Base-by-base conservation (phyloP, 2,329 filamentous ascomycete genomes). In the Penicillium sp. region DNA sequence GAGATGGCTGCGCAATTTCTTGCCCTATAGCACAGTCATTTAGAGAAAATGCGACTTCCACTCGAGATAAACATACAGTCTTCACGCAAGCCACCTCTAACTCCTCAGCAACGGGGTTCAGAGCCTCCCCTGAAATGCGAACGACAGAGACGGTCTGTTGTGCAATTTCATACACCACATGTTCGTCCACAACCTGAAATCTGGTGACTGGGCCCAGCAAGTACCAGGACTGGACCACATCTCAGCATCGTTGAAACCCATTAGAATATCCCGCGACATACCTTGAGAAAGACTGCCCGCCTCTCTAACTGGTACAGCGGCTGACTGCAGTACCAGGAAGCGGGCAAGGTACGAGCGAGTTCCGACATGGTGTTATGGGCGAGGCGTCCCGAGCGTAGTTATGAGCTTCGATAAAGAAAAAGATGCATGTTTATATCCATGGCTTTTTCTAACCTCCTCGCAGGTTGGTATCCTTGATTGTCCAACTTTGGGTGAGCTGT, bases 171-270 rank as follows among this genome's bases (percentile, higher is more conserved):
- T 79, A 80, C 5, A 67, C 62, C 22, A 79, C 68, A 29, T 67
- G 65, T 44, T 74, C 67, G 0, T 68, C 67, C 11, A 71, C 61
- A 3, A 60, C 57, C 41, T 71, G 63, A 54, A 80, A 80, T 40
- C 73, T 66, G 12, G 76, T 78, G n/a, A 79, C 68, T 0, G 77
- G 77, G 1, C 77, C 77, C 1, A 79, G 67, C 22, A 79, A 66
- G 61, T 79, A 78, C 77, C 77, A 80, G 30, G 75, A 71, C 75
- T 78, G 39, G 35, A 38, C 16, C 31, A 37, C n/a, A 4, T 51
- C 5, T 57, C 52, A 59, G 36, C 25, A 13, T 43, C 13, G 16
- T 16, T 13, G 7, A 25, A 25, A 41, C 1, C 30, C 0, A 28
- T 28, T 0, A 31, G 2, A 11, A 27, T 9, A 27, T 3, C n/a